Evolutionary conservation across 2,329 filamentous ascomycete species (phyloP).

Genomic region (Mariannaea sp.): DNA sequence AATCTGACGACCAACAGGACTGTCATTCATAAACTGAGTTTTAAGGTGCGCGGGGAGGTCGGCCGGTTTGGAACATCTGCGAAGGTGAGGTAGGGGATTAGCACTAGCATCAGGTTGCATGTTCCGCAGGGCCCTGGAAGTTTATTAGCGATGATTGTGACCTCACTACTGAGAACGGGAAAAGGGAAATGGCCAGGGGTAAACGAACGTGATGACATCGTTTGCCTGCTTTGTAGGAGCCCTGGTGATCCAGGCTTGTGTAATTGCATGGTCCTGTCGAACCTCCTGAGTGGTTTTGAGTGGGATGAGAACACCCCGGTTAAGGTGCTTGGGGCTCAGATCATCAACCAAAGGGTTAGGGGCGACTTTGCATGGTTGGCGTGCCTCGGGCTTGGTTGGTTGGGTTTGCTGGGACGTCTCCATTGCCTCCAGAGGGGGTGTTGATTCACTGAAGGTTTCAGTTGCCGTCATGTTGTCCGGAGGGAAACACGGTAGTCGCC

Average conservation of each 20-base stretch:
- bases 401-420: constrained; percentile 16
- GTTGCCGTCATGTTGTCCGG: constrained; percentile 25
- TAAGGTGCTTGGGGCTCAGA: constrained; percentile 43
- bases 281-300: constrained; percentile 69
- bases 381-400: constrained; percentile 27
- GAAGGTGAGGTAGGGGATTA: constrained; percentile 72
- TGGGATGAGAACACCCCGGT: constrained; percentile 60
- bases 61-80: constrained; percentile 73
- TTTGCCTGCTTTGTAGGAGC: constrained; percentile 75
- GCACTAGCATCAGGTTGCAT: constrained; percentile 63
- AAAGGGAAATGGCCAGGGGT: neutral
- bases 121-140: constrained; percentile 57
- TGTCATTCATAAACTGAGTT: constrained; percentile 63
- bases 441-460: constrained; percentile 18
- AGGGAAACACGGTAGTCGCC: neutral
- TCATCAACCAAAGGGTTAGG: constrained; percentile 47
- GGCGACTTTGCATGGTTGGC: constrained; percentile 33
- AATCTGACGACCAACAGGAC: constrained; percentile 57
- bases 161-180: neutral
- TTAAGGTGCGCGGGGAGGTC: constrained; percentile 71
- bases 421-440: constrained; percentile 15
- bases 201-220: constrained; percentile 70
- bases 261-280: constrained; percentile 60
- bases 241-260: constrained; percentile 72
- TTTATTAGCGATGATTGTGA: constrained; percentile 24